phyloP scores from a whole-genome alignment of 2,329 filamentous ascomycete genomes.

The Alternaria brassicae region DNA sequence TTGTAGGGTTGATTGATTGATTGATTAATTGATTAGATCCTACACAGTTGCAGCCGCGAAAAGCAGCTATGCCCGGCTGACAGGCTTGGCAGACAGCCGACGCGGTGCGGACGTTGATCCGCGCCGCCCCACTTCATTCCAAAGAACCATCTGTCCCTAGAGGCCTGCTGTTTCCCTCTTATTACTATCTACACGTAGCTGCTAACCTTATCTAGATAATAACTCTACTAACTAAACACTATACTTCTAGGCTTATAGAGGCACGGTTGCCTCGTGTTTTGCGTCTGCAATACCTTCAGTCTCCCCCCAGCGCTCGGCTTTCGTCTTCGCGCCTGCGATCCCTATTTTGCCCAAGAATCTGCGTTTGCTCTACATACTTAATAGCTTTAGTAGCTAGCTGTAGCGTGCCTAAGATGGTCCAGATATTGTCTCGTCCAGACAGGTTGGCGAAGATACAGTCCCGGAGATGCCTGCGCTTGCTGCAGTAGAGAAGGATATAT shows the following conservation, averaged over 20 bases:
- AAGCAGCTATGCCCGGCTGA: slow-evolving; percentile 17
- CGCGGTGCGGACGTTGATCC: slow-evolving; percentile 18
- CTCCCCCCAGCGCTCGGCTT: slow-evolving; percentile 4
- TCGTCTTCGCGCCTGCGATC: slow-evolving; percentile 17
- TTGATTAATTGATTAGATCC: slow-evolving; percentile 5
- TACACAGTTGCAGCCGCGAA: slow-evolving; percentile 18
- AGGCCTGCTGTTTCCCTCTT: slow-evolving; percentile 11
- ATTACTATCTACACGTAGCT: not conserved
- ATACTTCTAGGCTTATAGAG: slow-evolving; percentile 5
- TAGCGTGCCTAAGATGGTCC: slow-evolving; percentile 19
- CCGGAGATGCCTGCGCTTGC: slow-evolving; percentile 21
- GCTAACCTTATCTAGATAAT: not conserved
- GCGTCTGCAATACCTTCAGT: slow-evolving; percentile 23
- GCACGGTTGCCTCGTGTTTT: slow-evolving; percentile 6
- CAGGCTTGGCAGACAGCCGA: slow-evolving; percentile 19
- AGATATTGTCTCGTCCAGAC: slow-evolving; percentile 22
- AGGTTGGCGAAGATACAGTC: slow-evolving; percentile 22
- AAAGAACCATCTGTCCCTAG: slow-evolving; percentile 14
- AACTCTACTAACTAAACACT: not conserved
- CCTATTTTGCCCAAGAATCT: slow-evolving; percentile 29
- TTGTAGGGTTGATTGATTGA: slow-evolving; percentile 7
- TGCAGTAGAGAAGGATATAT: slow-evolving; percentile 22
- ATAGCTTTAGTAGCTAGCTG: slow-evolving; percentile 24
- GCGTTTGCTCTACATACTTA: slow-evolving; percentile 25
- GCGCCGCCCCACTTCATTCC: slow-evolving; percentile 16